A percentile compares a stretch with the other conserved stretches of the same genome.
These are phyloP conservation scores for Diplotaxis tenuifolia DNA, from an alignment of 345 rosid genomes.

Conservation along the genomic window DNA sequence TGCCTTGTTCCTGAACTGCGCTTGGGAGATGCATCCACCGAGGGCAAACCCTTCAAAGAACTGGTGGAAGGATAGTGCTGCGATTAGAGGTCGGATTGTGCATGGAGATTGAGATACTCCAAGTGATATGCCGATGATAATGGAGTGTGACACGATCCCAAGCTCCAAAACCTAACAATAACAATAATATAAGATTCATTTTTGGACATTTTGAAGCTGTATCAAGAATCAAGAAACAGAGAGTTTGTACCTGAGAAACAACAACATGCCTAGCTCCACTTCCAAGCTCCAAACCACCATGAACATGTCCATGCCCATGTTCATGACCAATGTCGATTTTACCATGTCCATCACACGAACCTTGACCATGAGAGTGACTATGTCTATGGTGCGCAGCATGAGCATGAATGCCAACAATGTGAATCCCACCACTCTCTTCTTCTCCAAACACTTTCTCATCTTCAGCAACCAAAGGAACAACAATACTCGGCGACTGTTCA, in stretches of 20 bases:
- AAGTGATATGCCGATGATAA: slow-evolving; percentile 79
- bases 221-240: background rate
- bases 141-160: slow-evolving; percentile 88
- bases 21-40: slow-evolving; percentile 94
- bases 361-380: slow-evolving; percentile 57
- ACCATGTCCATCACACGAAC: slow-evolving; percentile 47
- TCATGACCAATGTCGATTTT: slow-evolving; percentile 20
- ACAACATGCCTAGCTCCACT: slow-evolving; percentile 67
- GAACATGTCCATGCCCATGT: slow-evolving; percentile 20
- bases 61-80: slow-evolving; percentile 90
- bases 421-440: slow-evolving; percentile 81
- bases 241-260: slow-evolving; percentile 68
- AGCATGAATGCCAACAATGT: slow-evolving; percentile 86
- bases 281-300: slow-evolving; percentile 45
- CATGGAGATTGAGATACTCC: slow-evolving; percentile 88
- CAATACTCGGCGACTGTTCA: slow-evolving; percentile 32
- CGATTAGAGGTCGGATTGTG: slow-evolving; percentile 81
- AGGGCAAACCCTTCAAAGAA: slow-evolving; percentile 97
- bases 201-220: background rate
- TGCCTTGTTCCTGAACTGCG: slow-evolving; percentile 59
- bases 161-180: slow-evolving; percentile 72
- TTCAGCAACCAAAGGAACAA: slow-evolving; percentile 32
- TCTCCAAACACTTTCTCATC: slow-evolving; percentile 73
- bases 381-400: slow-evolving; percentile 89
- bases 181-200: background rate